Conservation (phyloP, 306 rosid genomes). For the Luffa aegyptiaca region DNA sequence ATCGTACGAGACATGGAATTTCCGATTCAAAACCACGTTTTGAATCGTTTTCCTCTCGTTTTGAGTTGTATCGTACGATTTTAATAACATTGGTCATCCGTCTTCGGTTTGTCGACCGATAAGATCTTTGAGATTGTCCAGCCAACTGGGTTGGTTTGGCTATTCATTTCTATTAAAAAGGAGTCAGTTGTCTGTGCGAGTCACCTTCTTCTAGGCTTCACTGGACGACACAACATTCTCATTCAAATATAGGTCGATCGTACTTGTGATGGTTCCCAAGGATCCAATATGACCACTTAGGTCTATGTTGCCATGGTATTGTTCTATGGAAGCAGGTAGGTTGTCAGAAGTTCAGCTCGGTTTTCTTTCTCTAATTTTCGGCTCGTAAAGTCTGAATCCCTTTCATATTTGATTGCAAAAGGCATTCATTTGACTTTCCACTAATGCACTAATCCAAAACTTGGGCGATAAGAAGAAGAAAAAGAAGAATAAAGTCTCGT, state of each 20-base stretch:
- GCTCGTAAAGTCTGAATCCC: too few relatives aligned
- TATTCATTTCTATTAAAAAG: slow-evolving; percentile 9
- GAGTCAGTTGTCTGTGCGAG: not conserved
- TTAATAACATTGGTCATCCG: not conserved
- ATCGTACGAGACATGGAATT: too few relatives aligned
- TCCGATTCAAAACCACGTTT: too few relatives aligned
- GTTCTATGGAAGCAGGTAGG: not conserved
- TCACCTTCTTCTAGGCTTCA: slow-evolving; percentile 11
- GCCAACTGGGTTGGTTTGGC: slow-evolving; percentile 7
- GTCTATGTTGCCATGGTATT: slow-evolving; percentile 5
- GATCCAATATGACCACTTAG: slow-evolving; percentile 12
- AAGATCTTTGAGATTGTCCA: slow-evolving; percentile 7
- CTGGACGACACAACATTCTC: slow-evolving; percentile 9
- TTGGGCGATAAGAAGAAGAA: too few relatives aligned
- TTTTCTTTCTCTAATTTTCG: too few relatives aligned
- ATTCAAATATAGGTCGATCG: not conserved
- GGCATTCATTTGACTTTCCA: too few relatives aligned
- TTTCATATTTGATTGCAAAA: too few relatives aligned
- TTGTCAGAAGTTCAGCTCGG: too few relatives aligned
- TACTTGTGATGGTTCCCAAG: not conserved
- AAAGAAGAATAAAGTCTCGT: too few relatives aligned
- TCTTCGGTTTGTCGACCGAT: not conserved
- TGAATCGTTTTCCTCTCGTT: too few relatives aligned
- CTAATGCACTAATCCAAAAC: too few relatives aligned
- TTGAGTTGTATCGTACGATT: too few relatives aligned